phyloP scores from a whole-genome alignment of 2,329 filamentous ascomycete species.

The Hypoxylon sp. region DNA sequence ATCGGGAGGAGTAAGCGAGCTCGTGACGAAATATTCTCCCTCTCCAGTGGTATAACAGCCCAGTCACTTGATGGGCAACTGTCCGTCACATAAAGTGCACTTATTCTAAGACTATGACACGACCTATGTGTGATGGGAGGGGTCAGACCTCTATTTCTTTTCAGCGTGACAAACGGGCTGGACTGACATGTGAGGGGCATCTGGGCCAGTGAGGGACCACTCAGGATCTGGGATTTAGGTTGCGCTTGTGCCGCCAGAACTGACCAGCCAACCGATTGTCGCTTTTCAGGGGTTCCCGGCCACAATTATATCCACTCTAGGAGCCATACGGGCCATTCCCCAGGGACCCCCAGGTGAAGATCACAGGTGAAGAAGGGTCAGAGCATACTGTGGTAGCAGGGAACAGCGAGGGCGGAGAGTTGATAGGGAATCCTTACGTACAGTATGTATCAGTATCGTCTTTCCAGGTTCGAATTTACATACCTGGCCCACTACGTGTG shows the following conservation, averaged over 20 bases:
- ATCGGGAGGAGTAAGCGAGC: constrained; percentile 36
- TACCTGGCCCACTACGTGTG: constrained; percentile 21
- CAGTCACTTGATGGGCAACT: constrained; percentile 37
- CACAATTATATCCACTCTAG: constrained; percentile 36
- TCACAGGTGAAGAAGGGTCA: constrained; percentile 42
- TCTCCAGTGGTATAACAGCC: constrained; percentile 31
- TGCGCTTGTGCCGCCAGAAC: constrained; percentile 43
- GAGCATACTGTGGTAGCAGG: constrained; percentile 20
- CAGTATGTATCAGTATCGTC: constrained; percentile 19
- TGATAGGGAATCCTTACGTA: constrained; percentile 28
- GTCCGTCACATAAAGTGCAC: constrained; percentile 23
- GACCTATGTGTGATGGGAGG: constrained; percentile 29
- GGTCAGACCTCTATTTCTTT: constrained; percentile 32
- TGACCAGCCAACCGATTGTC: constrained; percentile 37
- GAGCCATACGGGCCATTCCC: constrained; percentile 40
- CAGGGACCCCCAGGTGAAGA: constrained; percentile 40
- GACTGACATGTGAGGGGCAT: constrained; percentile 41
- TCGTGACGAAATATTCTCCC: constrained; percentile 33
- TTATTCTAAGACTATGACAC: constrained; percentile 32
- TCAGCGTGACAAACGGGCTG: constrained; percentile 39
- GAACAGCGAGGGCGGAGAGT: constrained; percentile 22
- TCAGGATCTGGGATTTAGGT: constrained; percentile 35
- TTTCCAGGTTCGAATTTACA: constrained; percentile 17
- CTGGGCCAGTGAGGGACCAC: constrained; percentile 31
- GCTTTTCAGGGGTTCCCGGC: constrained; percentile 37